phyloP scores from a whole-genome alignment of 2,329 filamentous ascomycete species.

The Clathrospora elynae region DNA sequence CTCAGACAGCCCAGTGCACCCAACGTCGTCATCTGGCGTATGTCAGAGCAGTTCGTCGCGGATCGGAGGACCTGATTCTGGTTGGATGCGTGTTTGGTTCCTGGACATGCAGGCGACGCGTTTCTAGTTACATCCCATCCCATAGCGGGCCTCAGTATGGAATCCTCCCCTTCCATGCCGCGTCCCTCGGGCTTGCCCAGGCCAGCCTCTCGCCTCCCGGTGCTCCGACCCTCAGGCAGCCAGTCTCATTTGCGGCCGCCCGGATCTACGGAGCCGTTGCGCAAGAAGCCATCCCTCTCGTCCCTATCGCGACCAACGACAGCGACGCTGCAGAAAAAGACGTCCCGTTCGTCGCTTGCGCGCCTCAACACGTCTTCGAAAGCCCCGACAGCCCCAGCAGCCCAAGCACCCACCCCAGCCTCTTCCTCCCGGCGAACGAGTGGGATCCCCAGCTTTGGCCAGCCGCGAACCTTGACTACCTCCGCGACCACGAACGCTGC shows the following conservation, averaged over 20 bases:
- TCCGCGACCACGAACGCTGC: conserved; percentile 24
- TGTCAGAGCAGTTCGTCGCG: conserved; percentile 10
- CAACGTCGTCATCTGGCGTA: conserved; percentile 15
- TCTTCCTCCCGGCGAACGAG: conserved; percentile 32
- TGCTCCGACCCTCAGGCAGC: conserved; percentile 49
- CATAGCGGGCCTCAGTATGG: conserved; percentile 37
- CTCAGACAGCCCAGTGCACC: conserved; percentile 16
- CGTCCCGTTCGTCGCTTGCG: conserved; percentile 38
- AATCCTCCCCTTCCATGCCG: conserved; percentile 36
- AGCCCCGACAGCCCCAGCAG: conserved; percentile 7
- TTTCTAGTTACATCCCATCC: conserved; percentile 8
- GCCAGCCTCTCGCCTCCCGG: conserved; percentile 58
- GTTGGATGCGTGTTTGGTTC: conserved; percentile 17
- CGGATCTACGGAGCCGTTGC: conserved; percentile 52
- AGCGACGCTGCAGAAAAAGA: conserved; percentile 38
- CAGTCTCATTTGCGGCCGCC: conserved; percentile 51
- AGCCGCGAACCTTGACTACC: conserved; percentile 17
- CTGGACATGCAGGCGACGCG: too few species aligned
- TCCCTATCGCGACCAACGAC: conserved; percentile 25
- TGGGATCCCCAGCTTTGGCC: conserved; percentile 25
- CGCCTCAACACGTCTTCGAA: conserved; percentile 28
- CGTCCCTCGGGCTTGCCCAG: conserved; percentile 54
- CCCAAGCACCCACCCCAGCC: conserved; percentile 25
- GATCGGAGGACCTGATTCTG: conserved; percentile 7
- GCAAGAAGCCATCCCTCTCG: conserved; percentile 40